Percentiles rank a stretch among this genome's conserved stretches.
These are phyloP conservation scores for Neocallimastix lanati DNA, from an alignment of 192 early-diverging fungal genomes.

Conservation along the genomic window DNA sequence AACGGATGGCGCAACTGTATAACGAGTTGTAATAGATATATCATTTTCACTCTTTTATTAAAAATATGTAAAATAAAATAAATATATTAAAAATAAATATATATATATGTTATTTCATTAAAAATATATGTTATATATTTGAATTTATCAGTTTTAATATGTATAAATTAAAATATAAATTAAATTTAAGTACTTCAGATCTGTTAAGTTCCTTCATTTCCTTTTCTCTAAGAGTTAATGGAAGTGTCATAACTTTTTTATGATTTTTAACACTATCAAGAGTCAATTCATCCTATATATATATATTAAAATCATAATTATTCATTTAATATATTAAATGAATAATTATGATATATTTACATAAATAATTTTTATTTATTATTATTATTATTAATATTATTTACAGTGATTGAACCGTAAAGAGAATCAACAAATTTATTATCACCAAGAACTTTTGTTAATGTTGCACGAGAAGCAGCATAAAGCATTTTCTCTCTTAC, in stretches of 20 bases:
- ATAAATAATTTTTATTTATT: no score
- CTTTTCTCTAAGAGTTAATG: background rate
- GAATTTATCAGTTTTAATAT: no score
- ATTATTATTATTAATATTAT: background rate
- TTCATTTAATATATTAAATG: no score
- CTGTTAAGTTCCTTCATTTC: background rate
- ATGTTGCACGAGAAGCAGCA: slow-evolving; percentile 61
- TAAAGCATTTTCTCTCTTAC: slow-evolving; percentile 91
- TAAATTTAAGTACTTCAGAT: background rate
- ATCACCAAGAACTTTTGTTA: slow-evolving; percentile 65
- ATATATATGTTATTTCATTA: no score
- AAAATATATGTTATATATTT: no score
- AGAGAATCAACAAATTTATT: slow-evolving; percentile 62
- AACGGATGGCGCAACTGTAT: slow-evolving; percentile 29
- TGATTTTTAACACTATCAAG: background rate
- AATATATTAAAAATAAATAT: no score
- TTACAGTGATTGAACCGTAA: slow-evolving; percentile 52
- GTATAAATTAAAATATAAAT: no score
- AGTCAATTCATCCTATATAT: background rate
- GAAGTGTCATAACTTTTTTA: background rate
- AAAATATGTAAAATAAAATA: no score
- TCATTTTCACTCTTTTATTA: background rate
- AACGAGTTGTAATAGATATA: background rate
- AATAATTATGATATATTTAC: no score
- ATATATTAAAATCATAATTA: no score